These are phyloP conservation scores for Pisolithus tinctorius DNA, from an alignment of 768 basidiomycete genomes.

Conservation along the genomic window DNA sequence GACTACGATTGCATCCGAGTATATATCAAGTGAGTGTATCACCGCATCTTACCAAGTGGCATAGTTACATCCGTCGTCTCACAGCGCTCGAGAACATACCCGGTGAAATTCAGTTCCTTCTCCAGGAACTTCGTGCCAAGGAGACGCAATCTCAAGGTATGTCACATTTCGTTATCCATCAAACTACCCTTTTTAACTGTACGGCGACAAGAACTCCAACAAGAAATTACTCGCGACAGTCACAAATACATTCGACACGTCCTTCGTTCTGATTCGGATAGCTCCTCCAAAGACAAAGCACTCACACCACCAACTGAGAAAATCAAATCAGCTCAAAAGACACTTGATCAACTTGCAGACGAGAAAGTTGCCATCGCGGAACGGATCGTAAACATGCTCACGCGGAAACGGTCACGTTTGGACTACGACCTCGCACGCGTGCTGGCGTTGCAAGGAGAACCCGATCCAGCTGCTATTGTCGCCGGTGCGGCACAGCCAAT, in stretches of 20 bases:
- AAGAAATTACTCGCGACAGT: conserved; percentile 39
- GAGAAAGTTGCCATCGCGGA: conserved; percentile 41
- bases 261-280: conserved; percentile 24
- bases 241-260: conserved; percentile 39
- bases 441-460: conserved; percentile 39
- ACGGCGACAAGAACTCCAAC: conserved; percentile 30
- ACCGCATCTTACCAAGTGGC: background rate
- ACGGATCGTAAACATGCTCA: conserved; percentile 38
- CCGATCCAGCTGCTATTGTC: conserved; percentile 28
- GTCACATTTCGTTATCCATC: background rate
- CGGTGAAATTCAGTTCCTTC: conserved; percentile 39
- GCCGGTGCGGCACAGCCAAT: conserved; percentile 21
- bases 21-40: conserved; percentile 36
- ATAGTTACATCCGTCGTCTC: background rate
- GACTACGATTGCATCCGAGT: conserved; percentile 42
- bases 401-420: conserved; percentile 39
- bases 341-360: conserved; percentile 26
- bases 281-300: conserved; percentile 27
- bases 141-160: conserved; percentile 38
- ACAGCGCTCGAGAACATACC: conserved; percentile 46
- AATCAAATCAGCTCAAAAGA: conserved; percentile 23
- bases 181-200: background rate
- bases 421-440: conserved; percentile 41
- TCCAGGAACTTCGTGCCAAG: conserved; percentile 42
- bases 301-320: conserved; percentile 22